phyloP scores from a whole-genome alignment of 1,139 yeast species.

The Kodamaea derodonti region DNA sequence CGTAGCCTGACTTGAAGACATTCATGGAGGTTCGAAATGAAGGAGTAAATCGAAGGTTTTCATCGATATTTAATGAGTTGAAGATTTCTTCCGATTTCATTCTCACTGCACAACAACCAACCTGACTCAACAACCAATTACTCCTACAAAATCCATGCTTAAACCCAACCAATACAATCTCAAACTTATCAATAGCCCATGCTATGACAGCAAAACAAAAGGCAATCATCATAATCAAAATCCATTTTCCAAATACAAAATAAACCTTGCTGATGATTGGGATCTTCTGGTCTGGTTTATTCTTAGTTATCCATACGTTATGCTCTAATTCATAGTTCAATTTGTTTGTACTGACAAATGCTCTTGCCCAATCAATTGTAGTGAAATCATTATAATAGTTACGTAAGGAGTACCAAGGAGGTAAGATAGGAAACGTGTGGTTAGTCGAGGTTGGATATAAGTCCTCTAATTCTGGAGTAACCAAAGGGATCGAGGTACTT shows the following conservation, averaged over 20 bases:
- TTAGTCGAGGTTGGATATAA: conserved; percentile 4
- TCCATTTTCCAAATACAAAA: conserved; percentile 40
- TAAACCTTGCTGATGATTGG: conserved; percentile 26
- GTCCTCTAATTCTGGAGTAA: conserved; percentile 3
- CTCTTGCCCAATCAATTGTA: conserved; percentile 66
- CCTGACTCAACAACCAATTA: conserved; percentile 45
- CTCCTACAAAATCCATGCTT: conserved; percentile 52
- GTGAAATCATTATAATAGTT: conserved; percentile 60
- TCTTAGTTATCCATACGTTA: conserved; percentile 23
- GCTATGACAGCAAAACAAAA: conserved; percentile 50
- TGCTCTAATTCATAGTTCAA: conserved; percentile 37
- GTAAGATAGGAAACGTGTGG: conserved; percentile 2
- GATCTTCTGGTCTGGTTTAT: conserved; percentile 9
- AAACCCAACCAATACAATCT: conserved; percentile 49
- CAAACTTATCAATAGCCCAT: conserved; percentile 48
- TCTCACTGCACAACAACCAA: conserved; percentile 35
- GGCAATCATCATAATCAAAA: conserved; percentile 47
- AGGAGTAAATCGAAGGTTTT: neutral
- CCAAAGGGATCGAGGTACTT: too few relatives aligned
- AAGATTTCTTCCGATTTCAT: neutral
- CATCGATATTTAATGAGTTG: neutral
- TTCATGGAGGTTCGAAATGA: conserved; percentile 8
- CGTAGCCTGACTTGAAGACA: conserved; percentile 22
- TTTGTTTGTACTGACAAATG: conserved; percentile 45
- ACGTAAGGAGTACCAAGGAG: conserved; percentile 16